Evolutionary conservation across 805 yeast genomes (phyloP).

Genomic region (Nakazawaea anatomiae): DNA sequence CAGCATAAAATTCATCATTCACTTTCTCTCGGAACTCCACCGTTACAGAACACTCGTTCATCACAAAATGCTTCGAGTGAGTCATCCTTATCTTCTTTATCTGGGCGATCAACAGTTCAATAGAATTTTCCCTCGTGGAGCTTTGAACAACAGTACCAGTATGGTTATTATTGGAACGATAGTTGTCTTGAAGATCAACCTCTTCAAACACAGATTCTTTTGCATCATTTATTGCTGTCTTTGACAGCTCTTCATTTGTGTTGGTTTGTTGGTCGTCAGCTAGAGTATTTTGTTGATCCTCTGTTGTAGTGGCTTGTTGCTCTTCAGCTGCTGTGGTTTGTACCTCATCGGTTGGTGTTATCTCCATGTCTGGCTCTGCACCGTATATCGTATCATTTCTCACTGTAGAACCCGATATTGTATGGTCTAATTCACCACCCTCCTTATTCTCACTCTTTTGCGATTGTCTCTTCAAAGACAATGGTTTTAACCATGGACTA

Average conservation of each 20-base stretch:
- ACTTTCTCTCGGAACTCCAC: background rate
- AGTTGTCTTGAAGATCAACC: background rate
- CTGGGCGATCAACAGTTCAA: background rate
- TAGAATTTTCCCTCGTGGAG: background rate
- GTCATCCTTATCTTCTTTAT: slow-evolving; percentile 2
- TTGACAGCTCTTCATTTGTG: background rate
- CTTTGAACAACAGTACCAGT: background rate
- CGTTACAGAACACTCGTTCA: background rate
- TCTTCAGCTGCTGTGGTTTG: background rate
- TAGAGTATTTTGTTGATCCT: too few species aligned
- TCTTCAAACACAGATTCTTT: background rate
- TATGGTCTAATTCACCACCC: background rate
- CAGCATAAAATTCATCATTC: background rate
- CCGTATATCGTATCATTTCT: background rate
- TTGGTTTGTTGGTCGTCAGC: background rate
- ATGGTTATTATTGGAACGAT: background rate
- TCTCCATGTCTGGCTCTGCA: background rate
- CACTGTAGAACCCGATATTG: background rate
- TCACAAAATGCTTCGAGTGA: background rate
- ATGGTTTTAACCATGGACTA: slow-evolving; percentile 13
- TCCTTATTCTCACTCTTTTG: background rate
- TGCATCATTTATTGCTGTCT: background rate
- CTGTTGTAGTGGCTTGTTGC: background rate
- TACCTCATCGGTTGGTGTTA: background rate
- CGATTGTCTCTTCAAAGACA: slow-evolving; percentile 10